A percentile compares a stretch with the other conserved stretches of the same genome.
Evolutionary conservation across 2,329 filamentous ascomycete species (phyloP).

Genomic region (Clonostachys solani): DNA sequence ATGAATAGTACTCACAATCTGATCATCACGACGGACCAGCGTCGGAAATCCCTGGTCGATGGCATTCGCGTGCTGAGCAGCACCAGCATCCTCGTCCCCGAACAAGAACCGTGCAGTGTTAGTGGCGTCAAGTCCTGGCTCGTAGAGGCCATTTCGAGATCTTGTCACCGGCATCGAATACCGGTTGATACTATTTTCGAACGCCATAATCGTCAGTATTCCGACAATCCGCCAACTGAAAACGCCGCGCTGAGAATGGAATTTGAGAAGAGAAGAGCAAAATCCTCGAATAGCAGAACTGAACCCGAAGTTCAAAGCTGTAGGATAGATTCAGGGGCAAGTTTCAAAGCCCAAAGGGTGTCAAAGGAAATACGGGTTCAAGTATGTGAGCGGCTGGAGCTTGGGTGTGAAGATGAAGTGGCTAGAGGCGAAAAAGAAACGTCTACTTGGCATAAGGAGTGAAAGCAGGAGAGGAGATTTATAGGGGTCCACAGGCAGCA

Average conservation of each 20-base stretch:
- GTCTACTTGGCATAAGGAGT: not conserved
- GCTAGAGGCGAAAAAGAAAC: not conserved
- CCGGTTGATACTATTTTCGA: slow-evolving; percentile 66
- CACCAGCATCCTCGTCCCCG: slow-evolving; percentile 57
- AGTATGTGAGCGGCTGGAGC: too few relatives aligned
- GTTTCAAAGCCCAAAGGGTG: too few relatives aligned
- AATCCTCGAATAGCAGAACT: too few relatives aligned
- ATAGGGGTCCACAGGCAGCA: too few relatives aligned
- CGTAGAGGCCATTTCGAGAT: slow-evolving; percentile 62
- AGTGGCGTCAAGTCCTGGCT: slow-evolving; percentile 71
- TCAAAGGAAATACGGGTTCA: too few relatives aligned
- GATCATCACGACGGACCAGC: slow-evolving; percentile 61
- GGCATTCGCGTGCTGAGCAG: slow-evolving; percentile 23
- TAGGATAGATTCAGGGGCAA: too few relatives aligned
- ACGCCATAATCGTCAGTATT: not conserved
- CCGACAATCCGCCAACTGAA: too few relatives aligned
- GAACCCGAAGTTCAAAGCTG: too few relatives aligned
- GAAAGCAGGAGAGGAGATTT: not conserved
- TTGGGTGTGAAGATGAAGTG: not conserved
- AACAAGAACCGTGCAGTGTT: slow-evolving; percentile 86
- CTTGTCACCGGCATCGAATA: slow-evolving; percentile 90
- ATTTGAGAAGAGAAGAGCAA: too few relatives aligned
- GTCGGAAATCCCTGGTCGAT: slow-evolving; percentile 86
- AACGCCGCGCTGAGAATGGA: too few relatives aligned
- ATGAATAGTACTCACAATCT: slow-evolving; percentile 40